phyloP scores from a whole-genome alignment of 345 rosid species.

The Euphorbia lathyris region DNA sequence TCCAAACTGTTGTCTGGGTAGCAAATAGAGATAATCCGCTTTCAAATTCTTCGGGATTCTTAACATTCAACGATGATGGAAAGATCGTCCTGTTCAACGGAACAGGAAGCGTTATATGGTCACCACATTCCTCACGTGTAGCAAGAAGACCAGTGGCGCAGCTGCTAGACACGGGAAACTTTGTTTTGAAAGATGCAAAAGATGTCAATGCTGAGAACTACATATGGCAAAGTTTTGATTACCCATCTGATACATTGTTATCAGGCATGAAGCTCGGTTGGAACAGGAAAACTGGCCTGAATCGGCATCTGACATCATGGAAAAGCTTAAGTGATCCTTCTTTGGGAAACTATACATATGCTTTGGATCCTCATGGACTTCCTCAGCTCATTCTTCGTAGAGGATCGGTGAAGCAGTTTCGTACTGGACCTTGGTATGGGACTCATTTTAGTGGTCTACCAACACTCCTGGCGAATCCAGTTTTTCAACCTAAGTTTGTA shows the following conservation, averaged over 20 bases:
- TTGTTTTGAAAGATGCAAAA: conserved; percentile 20
- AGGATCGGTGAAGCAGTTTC: conserved; percentile 14
- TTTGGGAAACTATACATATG: conserved; percentile 20
- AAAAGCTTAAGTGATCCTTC: conserved; percentile 9
- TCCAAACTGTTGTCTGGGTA: conserved; percentile 12
- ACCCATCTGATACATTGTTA: conserved; percentile 26
- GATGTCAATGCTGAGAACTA: conserved; percentile 2
- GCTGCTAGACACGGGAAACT: conserved; percentile 34
- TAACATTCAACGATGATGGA: conserved; percentile 17
- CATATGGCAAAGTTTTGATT: conserved; percentile 39
- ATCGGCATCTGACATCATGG: conserved; percentile 31
- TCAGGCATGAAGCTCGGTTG: conserved; percentile 40
- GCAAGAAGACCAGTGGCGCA: conserved; percentile 15
- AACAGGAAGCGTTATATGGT: conserved; percentile 8
- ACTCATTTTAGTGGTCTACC: conserved; percentile 22
- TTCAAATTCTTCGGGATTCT: conserved; percentile 10
- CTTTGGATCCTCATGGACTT: conserved; percentile 22
- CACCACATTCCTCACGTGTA: background rate
- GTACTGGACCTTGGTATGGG: conserved; percentile 41
- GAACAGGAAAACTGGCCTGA: conserved; percentile 27
- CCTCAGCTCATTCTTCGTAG: conserved; percentile 30
- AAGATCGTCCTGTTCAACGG: conserved; percentile 3
- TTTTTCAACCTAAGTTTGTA: conserved; percentile 21
- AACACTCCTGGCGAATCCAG: conserved; percentile 15
- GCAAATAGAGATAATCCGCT: conserved; percentile 8